Evolutionary conservation across 306 rosid species (phyloP), one percentile per base, ranked within the genome.

Genomic region (Benincasa hispida): DNA sequence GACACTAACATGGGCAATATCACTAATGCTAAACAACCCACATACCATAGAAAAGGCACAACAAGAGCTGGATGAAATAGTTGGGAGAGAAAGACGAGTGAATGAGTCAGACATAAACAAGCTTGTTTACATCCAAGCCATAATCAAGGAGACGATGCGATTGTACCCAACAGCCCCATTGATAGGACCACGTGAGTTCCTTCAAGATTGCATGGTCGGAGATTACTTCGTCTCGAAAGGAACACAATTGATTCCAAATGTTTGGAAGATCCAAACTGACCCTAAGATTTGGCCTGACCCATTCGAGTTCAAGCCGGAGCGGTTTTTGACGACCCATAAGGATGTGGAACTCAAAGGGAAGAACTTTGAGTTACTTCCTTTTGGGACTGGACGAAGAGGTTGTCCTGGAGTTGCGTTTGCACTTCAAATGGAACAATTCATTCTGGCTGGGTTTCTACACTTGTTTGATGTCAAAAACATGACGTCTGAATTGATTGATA

Each of bases 81-180:
- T 82, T 1, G 85, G 85, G n/a, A 66, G 55, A 17, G 66, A 65
- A 27, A 63, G 83, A 66, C 2, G 6, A 0, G n/a, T n/a, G n/a
- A n/a, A n/a, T n/a, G n/a, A n/a, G n/a, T n/a, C n/a, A n/a, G n/a
- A n/a, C n/a, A n/a, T 86, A 2, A 35, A n/a, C 3, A 85, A 85
- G 0, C 19, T 89, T 5, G 80, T 41, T 5, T 89, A 89, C 72
- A 41, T 91, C 1, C 72, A 87, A 66, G 86, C 88, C 54, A 78
- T 82, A 19, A 19, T 86, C 4, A 91, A 86, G 57, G 92, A 90
- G 72, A 81, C 90, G 0, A 0, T 88, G 39, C 84, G 96, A 0
- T 58, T 90, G 53, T 85, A 86, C 24, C 92, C 91, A 27, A 39
- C 84, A 0, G 87, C 22, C 6, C 89, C 89, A 3, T 76, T 91